Evolutionary conservation across 805 yeast genomes (phyloP), one percentile per base, ranked within the genome.

Genomic region (Candida maris): DNA sequence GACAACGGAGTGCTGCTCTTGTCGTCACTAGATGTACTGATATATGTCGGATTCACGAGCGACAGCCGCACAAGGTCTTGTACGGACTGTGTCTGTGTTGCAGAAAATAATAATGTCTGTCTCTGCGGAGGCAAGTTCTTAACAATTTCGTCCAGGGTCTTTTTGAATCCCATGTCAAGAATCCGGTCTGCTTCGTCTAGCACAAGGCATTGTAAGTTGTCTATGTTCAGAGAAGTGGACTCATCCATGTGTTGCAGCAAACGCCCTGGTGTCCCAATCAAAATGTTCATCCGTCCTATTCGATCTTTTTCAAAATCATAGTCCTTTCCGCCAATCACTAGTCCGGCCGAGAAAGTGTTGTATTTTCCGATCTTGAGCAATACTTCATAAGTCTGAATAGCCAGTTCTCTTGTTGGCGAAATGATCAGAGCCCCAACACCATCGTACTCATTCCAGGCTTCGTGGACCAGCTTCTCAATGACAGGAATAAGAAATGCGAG

Each of bases 321-420:
- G 55, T 87, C 95, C 56, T 89, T 87, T 25, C 97, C 97, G 33
- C 97, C 97, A 51, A 89, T 88, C 8, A 89, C 91, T 41, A 88
- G 67, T 41, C 96, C 96, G 1, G 96, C 96, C 5, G 94, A 82
- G 42, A 88, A 81, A 3, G 78, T 64, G 47, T 80, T 81, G 47
- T 75, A 69, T 30, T 79, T 75, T 16, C 96, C 97, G 35, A 88
- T 79, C 49, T 80, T 83, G n/a, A 80, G 68, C 42, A 88, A 62
- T 4, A 88, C 96, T 52, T 87, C 95, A 51, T 88, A 88, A 18
- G 82, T 88, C 62, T 88, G 97, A 44, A 86, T 79, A 0, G 96
- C 96, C 48, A 88, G 64, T 54, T 88, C 97, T 59, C 97, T 73
- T 0, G 96, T 88, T 4, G 97, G 96, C 1, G 95, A 79, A n/a